Conservation (phyloP, 2,329 filamentous ascomycete species). For the Fonsecaea nubica region DNA sequence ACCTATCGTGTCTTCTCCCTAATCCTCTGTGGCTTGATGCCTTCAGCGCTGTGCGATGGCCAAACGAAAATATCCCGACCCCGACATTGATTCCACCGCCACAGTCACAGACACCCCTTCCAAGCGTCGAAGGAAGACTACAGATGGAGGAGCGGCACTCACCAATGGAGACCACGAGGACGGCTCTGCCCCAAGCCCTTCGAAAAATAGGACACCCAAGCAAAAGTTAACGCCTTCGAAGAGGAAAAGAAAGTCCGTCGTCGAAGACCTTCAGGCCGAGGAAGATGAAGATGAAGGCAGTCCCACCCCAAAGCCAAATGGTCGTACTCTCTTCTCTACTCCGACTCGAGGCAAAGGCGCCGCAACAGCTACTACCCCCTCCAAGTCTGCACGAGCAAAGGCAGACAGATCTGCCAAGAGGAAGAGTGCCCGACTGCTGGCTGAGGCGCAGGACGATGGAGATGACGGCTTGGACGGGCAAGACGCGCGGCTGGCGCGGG, state of each 20-base stretch:
- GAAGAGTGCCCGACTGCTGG: constrained; percentile 79
- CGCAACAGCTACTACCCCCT: constrained; percentile 59
- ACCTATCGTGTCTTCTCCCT: neutral
- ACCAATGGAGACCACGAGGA: constrained; percentile 20
- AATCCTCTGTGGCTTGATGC: neutral
- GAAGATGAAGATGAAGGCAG: constrained; percentile 31
- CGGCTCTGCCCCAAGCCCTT: constrained; percentile 18
- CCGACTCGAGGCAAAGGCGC: constrained; percentile 47
- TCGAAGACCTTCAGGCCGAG: constrained; percentile 23
- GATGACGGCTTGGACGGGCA: constrained; percentile 71
- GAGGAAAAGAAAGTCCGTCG: constrained; percentile 25
- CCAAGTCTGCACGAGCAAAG: constrained; percentile 70
- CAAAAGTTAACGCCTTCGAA: constrained; percentile 42
- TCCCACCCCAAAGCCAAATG: constrained; percentile 41
- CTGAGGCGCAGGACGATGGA: constrained; percentile 66
- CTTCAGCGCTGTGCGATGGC: constrained; percentile 9
- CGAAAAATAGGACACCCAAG: constrained; percentile 48
- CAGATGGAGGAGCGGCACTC: neutral
- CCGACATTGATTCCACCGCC: constrained; percentile 17
- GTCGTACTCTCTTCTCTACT: constrained; percentile 50
- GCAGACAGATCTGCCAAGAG: constrained; percentile 84
- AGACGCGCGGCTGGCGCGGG: constrained; percentile 66
- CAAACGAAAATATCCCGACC: constrained; percentile 32
- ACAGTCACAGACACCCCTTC: constrained; percentile 28
- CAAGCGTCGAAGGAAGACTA: constrained; percentile 30